Conservation (phyloP, 176 grass and related monocot genomes). For the Avena insularis region DNA sequence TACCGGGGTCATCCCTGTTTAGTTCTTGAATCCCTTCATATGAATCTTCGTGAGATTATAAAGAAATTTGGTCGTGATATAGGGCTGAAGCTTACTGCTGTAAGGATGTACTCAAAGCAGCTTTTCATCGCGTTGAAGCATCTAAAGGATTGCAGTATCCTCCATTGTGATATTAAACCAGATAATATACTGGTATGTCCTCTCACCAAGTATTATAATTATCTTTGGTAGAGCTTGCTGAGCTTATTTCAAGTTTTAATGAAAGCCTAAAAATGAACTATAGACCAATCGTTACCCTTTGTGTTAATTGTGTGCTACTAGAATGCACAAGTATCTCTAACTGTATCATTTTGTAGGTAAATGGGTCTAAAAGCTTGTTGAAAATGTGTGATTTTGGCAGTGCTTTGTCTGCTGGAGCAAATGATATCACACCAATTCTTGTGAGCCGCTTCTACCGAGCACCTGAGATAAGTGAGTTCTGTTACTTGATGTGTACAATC, state of each 20-base stretch:
- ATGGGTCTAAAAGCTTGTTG: constrained; percentile 86
- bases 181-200: constrained; percentile 83
- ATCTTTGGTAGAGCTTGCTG: not conserved
- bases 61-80: constrained; percentile 99
- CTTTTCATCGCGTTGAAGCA: constrained; percentile 57
- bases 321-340: not conserved
- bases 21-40: constrained; percentile 99
- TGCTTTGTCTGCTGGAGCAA: constrained; percentile 95
- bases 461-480: constrained; percentile 98
- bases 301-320: not conserved
- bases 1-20: constrained; percentile 99
- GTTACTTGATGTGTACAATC: constrained; percentile 15
- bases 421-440: constrained; percentile 94
- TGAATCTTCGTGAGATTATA: constrained; percentile 99
- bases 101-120: not conserved
- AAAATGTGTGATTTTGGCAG: constrained; percentile 99
- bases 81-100: constrained; percentile 93
- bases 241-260: not conserved
- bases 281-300: not conserved
- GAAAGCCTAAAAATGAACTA: not conserved
- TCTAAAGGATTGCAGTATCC: constrained; percentile 83
- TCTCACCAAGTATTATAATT: constrained; percentile 7
- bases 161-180: constrained; percentile 98
- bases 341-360: constrained; percentile 66
- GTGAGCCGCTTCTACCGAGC: constrained; percentile 98